A percentile compares a stretch with the other conserved stretches of the same genome.
These are phyloP conservation scores for Xylariaceae sp. DNA, from an alignment of 2,329 filamentous ascomycete genomes.

Conservation along the genomic window DNA sequence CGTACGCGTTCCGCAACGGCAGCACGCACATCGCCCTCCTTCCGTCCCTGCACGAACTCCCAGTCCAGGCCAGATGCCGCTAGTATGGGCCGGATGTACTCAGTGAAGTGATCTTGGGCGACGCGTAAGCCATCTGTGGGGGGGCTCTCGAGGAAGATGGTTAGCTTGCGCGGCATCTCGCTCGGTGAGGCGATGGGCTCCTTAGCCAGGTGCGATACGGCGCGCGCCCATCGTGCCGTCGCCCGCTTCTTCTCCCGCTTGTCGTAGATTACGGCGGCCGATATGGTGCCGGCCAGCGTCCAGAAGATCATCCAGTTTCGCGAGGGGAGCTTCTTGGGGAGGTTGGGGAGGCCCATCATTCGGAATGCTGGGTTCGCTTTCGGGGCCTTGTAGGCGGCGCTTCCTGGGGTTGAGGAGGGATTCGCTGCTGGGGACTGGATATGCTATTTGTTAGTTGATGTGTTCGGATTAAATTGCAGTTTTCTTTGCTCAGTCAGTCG, in stretches of 20 bases:
- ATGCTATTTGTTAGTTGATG: not conserved
- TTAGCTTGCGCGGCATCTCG: conserved; percentile 81
- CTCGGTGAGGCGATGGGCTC: conserved; percentile 73
- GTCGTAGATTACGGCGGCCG: conserved; percentile 87
- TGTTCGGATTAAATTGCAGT: not conserved
- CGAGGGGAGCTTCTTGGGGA: conserved; percentile 85
- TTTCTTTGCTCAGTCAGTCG: not conserved
- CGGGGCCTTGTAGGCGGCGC: conserved; percentile 49
- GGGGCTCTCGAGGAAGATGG: conserved; percentile 83
- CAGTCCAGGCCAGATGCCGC: conserved; percentile 92
- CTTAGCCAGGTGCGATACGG: conserved; percentile 83
- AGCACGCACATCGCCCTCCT: conserved; percentile 90
- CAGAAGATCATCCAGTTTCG: conserved; percentile 99
- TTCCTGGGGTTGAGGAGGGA: conserved; percentile 40
- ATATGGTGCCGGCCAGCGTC: conserved; percentile 76
- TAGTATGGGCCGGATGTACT: conserved; percentile 93
- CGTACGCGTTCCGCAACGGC: conserved; percentile 87
- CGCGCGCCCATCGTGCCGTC: conserved; percentile 84
- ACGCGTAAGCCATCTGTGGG: conserved; percentile 83
- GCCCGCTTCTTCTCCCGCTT: conserved; percentile 85
- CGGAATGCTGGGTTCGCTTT: conserved; percentile 74
- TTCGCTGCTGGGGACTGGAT: conserved; percentile 16
- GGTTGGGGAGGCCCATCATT: conserved; percentile 84
- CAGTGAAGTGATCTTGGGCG: conserved; percentile 93
- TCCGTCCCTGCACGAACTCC: conserved; percentile 91